Evolutionary conservation across 306 rosid genomes (phyloP).

Genomic region (Inga leiocalycina): DNA sequence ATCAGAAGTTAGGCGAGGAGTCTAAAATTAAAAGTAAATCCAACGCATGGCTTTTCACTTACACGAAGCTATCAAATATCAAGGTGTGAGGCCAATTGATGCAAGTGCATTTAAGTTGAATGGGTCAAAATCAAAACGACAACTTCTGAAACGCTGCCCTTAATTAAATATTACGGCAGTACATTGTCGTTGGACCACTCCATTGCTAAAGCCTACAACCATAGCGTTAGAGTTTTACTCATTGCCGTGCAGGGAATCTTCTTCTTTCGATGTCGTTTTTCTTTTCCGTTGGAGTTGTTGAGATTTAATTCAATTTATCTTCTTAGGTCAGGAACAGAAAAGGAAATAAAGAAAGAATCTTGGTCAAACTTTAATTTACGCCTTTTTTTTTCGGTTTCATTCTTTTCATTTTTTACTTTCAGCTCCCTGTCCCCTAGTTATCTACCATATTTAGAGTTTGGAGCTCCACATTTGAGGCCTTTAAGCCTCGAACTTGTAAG

Average conservation of each 20-base stretch:
- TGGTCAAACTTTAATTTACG: background rate
- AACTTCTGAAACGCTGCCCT: background rate
- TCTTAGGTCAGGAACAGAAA: no score
- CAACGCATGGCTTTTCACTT: no score
- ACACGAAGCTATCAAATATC: no score
- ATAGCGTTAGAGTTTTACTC: background rate
- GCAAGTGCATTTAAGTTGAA: background rate
- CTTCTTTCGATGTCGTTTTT: background rate
- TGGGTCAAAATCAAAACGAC: constrained; percentile 12
- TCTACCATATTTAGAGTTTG: background rate
- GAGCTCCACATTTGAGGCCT: no score
- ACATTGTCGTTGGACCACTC: constrained; percentile 3
- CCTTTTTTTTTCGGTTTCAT: background rate
- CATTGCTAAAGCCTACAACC: background rate
- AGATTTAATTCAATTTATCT: background rate
- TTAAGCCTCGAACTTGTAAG: background rate
- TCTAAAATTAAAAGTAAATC: no score
- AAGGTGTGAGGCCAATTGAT: no score
- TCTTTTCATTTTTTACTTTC: background rate
- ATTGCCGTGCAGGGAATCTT: background rate
- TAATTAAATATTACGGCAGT: background rate
- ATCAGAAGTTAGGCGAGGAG: no score
- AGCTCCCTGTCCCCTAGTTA: background rate
- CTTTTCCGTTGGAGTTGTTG: background rate
- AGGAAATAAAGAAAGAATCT: background rate